Percentiles rank a stretch among this genome's conserved stretches.
These are phyloP conservation scores for Pyricularia grisea DNA, from an alignment of 2,329 filamentous ascomycete species.

Conservation along the genomic window DNA sequence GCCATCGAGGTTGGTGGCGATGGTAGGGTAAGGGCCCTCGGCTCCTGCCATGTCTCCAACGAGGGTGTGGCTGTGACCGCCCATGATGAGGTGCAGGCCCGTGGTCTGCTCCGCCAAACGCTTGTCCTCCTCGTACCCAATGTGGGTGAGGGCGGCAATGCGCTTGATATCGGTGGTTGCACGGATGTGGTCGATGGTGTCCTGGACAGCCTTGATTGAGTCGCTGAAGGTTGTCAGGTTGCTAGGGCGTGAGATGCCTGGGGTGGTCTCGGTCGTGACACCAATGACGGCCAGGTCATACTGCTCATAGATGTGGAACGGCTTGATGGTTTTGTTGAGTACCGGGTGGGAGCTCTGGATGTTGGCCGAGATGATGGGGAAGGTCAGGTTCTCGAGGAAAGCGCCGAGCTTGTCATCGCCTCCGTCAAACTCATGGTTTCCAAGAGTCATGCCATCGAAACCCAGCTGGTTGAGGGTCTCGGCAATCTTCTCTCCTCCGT, in stretches of 20 bases:
- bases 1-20: conserved; percentile 48
- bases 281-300: conserved; percentile 54
- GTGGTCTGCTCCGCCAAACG: conserved; percentile 48
- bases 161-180: conserved; percentile 52
- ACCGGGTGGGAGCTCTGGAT: conserved; percentile 49
- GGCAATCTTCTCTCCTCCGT: conserved; percentile 59
- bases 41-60: conserved; percentile 50
- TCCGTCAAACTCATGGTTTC: conserved; percentile 59
- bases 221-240: conserved; percentile 49
- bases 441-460: conserved; percentile 60
- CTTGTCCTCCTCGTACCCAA: conserved; percentile 56
- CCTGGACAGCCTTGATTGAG: conserved; percentile 47
- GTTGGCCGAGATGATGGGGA: conserved; percentile 55
- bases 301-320: conserved; percentile 54
- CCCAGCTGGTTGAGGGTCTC: conserved; percentile 54
- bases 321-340: conserved; percentile 54
- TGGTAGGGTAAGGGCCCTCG: conserved; percentile 53
- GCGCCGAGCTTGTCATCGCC: conserved; percentile 53
- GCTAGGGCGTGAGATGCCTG: conserved; percentile 48
- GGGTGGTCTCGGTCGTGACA: conserved; percentile 51
- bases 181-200: conserved; percentile 51
- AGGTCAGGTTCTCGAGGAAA: conserved; percentile 54
- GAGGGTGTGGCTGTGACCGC: conserved; percentile 50
- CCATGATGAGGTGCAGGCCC: conserved; percentile 60
- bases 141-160: conserved; percentile 58